A percentile compares a stretch with the other conserved stretches of the same genome.
Evolutionary conservation across 225 moss, liverwort and hornwort genomes (phyloP).

Genomic region (Marchantia polymorpha): DNA sequence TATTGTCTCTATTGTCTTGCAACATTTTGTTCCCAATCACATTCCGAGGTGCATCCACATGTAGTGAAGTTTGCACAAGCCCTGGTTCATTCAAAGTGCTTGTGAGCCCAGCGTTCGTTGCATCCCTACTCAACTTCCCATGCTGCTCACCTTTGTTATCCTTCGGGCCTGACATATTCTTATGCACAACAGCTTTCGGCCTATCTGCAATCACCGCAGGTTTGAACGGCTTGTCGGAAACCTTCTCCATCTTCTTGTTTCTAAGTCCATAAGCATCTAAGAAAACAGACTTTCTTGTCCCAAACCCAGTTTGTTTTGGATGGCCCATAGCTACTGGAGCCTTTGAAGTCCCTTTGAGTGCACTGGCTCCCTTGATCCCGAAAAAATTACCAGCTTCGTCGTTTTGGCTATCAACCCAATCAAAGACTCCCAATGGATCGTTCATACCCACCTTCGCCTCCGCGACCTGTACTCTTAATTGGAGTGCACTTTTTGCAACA

Average conservation of each 20-base stretch:
- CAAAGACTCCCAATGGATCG: conserved; percentile 71
- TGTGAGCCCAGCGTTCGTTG: neutral
- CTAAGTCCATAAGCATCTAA: conserved; percentile 25
- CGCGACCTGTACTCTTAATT: conserved; percentile 44
- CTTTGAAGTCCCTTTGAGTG: conserved; percentile 22
- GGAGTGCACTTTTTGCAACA: conserved; percentile 43
- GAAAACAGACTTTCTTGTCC: conserved; percentile 25
- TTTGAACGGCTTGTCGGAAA: conserved; percentile 20
- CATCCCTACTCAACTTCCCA: conserved; percentile 10
- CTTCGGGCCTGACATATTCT: neutral
- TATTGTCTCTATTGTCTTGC: conserved; percentile 3
- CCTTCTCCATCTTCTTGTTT: conserved; percentile 26
- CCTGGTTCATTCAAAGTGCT: neutral
- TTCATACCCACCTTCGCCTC: conserved; percentile 37
- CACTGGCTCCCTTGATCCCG: conserved; percentile 26
- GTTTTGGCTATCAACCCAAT: conserved; percentile 82
- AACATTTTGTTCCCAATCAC: conserved; percentile 1
- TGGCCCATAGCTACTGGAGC: neutral
- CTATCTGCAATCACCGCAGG: conserved; percentile 18
- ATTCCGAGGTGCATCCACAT: neutral
- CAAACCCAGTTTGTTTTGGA: conserved; percentile 33
- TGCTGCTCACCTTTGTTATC: conserved; percentile 30
- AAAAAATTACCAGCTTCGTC: conserved; percentile 42
- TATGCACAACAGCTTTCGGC: conserved; percentile 13
- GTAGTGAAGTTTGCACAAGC: neutral